Base-by-base conservation (phyloP, 495 filamentous ascomycete species). In the Geopyxis carbonaria region DNA sequence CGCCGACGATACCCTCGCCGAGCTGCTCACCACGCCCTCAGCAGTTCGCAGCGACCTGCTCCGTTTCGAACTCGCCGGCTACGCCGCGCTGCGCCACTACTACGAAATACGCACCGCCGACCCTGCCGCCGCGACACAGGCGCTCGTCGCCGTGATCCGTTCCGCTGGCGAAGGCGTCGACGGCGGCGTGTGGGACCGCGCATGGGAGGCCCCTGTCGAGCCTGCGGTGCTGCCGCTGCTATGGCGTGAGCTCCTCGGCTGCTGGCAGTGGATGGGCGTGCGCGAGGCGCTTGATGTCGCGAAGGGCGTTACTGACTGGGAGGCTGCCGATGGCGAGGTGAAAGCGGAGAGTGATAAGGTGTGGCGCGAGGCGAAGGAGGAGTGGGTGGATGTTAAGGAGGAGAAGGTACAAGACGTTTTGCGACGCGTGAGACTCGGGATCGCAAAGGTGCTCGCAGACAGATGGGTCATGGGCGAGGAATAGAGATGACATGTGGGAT, bases 21-120 rank as follows among this genome's bases (percentile, higher is more conserved):
- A 45, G 27, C 47, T 56, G 13, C 41, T 56, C 27, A 31, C 40
- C 19, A 45, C 44, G n/a, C 52, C 52, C 2, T 39, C 47, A n/a
- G 39, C 40, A 6, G 38, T 42, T 6, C 11, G 33, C 8, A 46
- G 43, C 2, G 44, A 49, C 0, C 37, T 56, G 22, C 53, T 56
- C 19, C 53, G 53, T 27, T 56, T 56, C 30, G 53, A 56, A 27
- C 44, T 56, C 34, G 34, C 36, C 19, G 53, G 53, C 21, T 56
- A 56, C 15, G 53, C 51, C 22, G 31, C 53, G 11, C 39, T 56
- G 3, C 36, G 53, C 9, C 41, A 38, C 15, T 56, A 48, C 16
- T 56, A 51, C 29, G 33, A 39, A 8, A 34, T 40, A 19, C 47
- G 52, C 19, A 45, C 51, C 21, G 11, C 22, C 2, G 18, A 21